Base-by-base conservation (phyloP, 208 protist species). In the Leptomonas pyrrhocoris region DNA sequence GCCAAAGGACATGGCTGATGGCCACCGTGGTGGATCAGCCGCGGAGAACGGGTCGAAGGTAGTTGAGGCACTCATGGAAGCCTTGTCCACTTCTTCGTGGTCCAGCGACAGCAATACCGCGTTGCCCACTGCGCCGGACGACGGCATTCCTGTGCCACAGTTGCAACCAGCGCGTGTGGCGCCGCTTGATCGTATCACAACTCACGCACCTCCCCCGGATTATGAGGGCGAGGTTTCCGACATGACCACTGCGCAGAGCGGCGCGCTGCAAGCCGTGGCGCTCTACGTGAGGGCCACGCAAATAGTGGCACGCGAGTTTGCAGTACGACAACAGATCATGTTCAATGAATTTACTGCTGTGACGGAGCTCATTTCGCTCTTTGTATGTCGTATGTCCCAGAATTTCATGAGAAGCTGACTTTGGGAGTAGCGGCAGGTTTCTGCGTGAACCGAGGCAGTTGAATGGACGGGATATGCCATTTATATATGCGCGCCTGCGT, bases 11-110 rank as follows among this genome's bases (percentile, higher is more conserved):
- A 21, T 19, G 12, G 27, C 21, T 4, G 31, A 34, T 9, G 23
- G 18, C 34, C 48, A 21, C 1, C 61, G 23, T 19, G 9, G 31
- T 12, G 48, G 8, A 9, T 55, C 46, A 2, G 36, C 34, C 9
- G 46, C 19, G 25, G 57, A 46, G 16, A 13, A 23, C 19, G 43
- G 38, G 9, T 57, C 28, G n/a, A 62, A 61, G 28, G 69, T 63
- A 9, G 70, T 89, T 0, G 60, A 82, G 12, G 57, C 72, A 27
- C 77, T 92, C 8, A 66, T 87, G 12, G 81, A 87, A 43, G 83
- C 73, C 16, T 69, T 92, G 42, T 92, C 86, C 0, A 92, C 86
- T 8, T 92, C 86, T 2, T 89, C 86, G 15, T 92, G 83, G 86
- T 88, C 83, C 15, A 79, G 73, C 50, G 53, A 68, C 27, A 38